A percentile compares a stretch with the other conserved stretches of the same genome.
Conservation (phyloP, 768 basidiomycete species). For the Boletus pseudo-olivaceus region DNA sequence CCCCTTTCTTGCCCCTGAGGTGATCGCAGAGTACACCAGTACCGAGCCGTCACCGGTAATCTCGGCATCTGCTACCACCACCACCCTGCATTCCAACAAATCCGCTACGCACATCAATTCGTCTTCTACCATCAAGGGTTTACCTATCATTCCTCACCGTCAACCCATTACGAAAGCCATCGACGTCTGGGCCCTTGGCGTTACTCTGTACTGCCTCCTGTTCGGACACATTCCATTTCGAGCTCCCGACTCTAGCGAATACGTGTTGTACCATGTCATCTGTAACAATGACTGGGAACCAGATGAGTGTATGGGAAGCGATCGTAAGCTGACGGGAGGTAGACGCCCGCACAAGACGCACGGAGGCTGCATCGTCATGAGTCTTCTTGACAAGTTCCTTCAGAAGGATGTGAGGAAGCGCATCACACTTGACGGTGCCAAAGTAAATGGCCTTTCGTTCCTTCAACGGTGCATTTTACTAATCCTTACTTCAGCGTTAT, state of each 20-base stretch:
- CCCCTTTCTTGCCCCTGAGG: conserved; percentile 94
- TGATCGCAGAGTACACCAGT: conserved; percentile 64
- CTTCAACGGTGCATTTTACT: not conserved
- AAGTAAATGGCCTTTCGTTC: conserved; percentile 46
- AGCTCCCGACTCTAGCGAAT: conserved; percentile 58
- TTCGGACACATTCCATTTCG: conserved; percentile 85
- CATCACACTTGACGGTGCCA: conserved; percentile 77
- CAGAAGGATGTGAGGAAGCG: conserved; percentile 75
- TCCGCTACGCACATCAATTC: conserved; percentile 30
- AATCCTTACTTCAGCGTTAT: conserved; percentile 41
- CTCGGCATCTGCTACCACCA: conserved; percentile 29
- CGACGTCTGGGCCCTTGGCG: conserved; percentile 97
- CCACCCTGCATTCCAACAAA: conserved; percentile 30
- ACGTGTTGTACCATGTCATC: conserved; percentile 74
- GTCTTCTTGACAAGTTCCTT: conserved; percentile 70
- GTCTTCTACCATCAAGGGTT: conserved; percentile 28
- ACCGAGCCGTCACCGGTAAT: conserved; percentile 35
- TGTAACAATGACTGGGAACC: conserved; percentile 72
- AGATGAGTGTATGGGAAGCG: conserved; percentile 67
- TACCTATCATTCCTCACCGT: conserved; percentile 22
- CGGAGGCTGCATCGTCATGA: conserved; percentile 62
- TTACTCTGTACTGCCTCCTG: conserved; percentile 91
- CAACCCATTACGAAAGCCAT: conserved; percentile 85
- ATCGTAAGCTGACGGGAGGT: conserved; percentile 62
- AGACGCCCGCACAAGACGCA: conserved; percentile 42